These are phyloP conservation scores for Papiliotrema flavescens DNA, from an alignment of 1,284 basidiomycete species.

Conservation along the genomic window DNA sequence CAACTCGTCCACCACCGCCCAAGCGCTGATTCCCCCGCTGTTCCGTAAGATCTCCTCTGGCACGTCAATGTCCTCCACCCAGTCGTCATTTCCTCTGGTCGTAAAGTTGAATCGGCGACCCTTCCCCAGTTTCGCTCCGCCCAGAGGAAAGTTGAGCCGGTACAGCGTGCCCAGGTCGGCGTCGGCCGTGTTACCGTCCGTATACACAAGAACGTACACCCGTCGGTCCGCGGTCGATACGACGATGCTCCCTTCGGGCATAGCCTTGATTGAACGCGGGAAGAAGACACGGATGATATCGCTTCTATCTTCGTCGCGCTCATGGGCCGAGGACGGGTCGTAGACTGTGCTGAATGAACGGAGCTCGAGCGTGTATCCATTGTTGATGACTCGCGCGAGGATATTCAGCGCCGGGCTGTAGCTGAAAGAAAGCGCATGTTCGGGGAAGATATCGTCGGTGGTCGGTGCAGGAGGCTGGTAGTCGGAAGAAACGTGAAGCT, in stretches of 20 bases:
- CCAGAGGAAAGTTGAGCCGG: slow-evolving; percentile 62
- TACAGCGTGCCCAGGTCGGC: slow-evolving; percentile 61
- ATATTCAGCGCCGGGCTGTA: slow-evolving; percentile 63
- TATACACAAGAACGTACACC: slow-evolving; percentile 68
- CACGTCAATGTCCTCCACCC: slow-evolving; percentile 40
- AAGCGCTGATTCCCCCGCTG: slow-evolving; percentile 47
- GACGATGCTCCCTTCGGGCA: slow-evolving; percentile 54
- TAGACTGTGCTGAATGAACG: slow-evolving; percentile 57
- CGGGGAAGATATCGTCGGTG: slow-evolving; percentile 54
- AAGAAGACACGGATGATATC: slow-evolving; percentile 71
- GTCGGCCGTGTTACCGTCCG: slow-evolving; percentile 46
- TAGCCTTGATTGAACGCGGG: slow-evolving; percentile 61
- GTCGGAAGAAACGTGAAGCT: slow-evolving; percentile 43
- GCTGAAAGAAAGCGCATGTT: slow-evolving; percentile 69
- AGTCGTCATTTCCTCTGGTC: slow-evolving; percentile 31
- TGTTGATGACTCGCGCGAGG: slow-evolving; percentile 69
- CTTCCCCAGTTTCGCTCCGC: slow-evolving; percentile 12
- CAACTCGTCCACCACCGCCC: slow-evolving; percentile 66
- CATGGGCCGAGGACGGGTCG: not conserved
- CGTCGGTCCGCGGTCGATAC: slow-evolving; percentile 57
- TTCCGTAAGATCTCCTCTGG: slow-evolving; percentile 26
- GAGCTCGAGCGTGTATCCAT: slow-evolving; percentile 71
- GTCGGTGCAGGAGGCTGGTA: slow-evolving; percentile 52
- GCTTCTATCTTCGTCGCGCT: slow-evolving; percentile 46
- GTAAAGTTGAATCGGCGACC: slow-evolving; percentile 29